Conservation (phyloP, 208 protist species). For the Endotrypanum monterogeii region DNA sequence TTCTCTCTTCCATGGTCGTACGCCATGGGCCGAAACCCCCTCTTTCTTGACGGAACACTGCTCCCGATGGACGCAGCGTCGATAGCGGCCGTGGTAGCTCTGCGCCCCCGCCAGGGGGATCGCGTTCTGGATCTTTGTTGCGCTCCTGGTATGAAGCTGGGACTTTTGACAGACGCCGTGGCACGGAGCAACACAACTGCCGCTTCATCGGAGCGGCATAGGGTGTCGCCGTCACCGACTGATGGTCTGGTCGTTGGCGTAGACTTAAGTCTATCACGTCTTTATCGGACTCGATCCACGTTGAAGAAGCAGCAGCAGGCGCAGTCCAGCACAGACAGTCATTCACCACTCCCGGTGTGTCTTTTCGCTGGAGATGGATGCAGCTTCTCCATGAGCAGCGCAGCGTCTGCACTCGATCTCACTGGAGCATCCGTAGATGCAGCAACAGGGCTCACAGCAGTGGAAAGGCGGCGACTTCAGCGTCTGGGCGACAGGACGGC, state of each 20-base stretch:
- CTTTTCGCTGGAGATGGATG: conserved; percentile 62
- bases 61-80: conserved; percentile 88
- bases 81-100: conserved; percentile 76
- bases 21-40: conserved; percentile 25
- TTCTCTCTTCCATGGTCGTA: conserved; percentile 49
- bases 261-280: conserved; percentile 63
- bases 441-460: conserved; percentile 31
- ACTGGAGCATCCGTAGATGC: conserved; percentile 1
- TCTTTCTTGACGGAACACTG: conserved; percentile 48
- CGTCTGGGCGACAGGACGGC: background rate
- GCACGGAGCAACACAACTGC: background rate
- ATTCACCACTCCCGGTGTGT: conserved; percentile 24
- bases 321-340: background rate
- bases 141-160: conserved; percentile 87
- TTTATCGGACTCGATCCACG: conserved; percentile 55
- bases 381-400: conserved; percentile 19
- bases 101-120: conserved; percentile 59
- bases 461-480: conserved; percentile 27
- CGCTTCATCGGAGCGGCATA: no score
- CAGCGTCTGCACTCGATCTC: conserved; percentile 27
- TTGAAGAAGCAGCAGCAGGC: conserved; percentile 50
- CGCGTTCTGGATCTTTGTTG: conserved; percentile 86
- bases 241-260: conserved; percentile 66
- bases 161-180: conserved; percentile 65
- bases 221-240: background rate